Conservation (phyloP, 148 eudicot genomes). For the Arbutus unedo region DNA sequence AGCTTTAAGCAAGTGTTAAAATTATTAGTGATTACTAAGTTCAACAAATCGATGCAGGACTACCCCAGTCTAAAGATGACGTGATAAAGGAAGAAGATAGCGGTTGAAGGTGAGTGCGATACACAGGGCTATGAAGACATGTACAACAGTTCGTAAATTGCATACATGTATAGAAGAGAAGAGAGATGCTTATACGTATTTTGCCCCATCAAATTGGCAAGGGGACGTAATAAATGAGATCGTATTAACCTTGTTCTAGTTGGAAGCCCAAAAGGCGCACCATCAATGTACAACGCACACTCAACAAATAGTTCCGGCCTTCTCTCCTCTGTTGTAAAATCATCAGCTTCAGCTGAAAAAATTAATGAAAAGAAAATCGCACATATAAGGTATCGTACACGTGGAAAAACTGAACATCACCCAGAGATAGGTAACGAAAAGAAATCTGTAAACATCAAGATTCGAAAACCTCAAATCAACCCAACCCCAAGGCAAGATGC, state of each 20-base stretch:
- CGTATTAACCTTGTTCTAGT: conserved; percentile 68
- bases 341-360: conserved; percentile 60
- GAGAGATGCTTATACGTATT: background rate
- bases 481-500: background rate
- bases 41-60: background rate
- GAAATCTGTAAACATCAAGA: too few species aligned
- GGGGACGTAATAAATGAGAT: background rate
- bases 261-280: conserved; percentile 93
- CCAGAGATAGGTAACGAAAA: too few species aligned
- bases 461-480: too few species aligned
- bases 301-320: conserved; percentile 79
- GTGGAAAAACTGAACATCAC: too few species aligned
- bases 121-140: background rate
- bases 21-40: background rate
- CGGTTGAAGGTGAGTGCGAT: too few species aligned
- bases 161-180: background rate
- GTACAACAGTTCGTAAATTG: background rate
- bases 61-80: background rate
- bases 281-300: conserved; percentile 84
- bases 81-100: too few species aligned
- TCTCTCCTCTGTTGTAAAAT: conserved; percentile 59
- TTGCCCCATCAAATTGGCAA: background rate
- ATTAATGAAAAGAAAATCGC: background rate
- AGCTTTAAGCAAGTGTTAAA: background rate
- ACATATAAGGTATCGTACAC: background rate